These are phyloP conservation scores for Russula compacta DNA, from an alignment of 768 basidiomycete species.

Conservation along the genomic window DNA sequence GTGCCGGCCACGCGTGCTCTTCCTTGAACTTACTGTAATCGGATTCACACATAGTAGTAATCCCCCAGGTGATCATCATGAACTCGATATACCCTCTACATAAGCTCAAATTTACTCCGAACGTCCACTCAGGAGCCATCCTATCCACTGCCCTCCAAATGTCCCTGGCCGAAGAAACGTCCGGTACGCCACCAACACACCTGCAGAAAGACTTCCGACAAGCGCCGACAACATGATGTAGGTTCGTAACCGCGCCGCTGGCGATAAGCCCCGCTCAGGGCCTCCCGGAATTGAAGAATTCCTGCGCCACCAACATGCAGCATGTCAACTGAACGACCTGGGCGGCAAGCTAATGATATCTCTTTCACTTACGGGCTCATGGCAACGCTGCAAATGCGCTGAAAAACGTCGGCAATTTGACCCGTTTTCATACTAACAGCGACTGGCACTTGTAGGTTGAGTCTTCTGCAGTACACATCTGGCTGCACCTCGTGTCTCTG, in stretches of 20 bases:
- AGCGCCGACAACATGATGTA: slow-evolving; percentile 67
- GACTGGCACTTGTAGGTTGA: slow-evolving; percentile 88
- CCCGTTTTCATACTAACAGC: slow-evolving; percentile 85
- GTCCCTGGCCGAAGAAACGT: slow-evolving; percentile 53
- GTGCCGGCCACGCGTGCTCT: slow-evolving; percentile 1
- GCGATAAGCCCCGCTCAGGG: slow-evolving; percentile 66
- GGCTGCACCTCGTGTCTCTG: slow-evolving; percentile 98
- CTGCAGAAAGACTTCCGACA: slow-evolving; percentile 67
- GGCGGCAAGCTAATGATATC: neutral
- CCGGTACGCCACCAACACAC: slow-evolving; percentile 60
- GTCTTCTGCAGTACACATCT: slow-evolving; percentile 87
- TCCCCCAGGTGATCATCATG: no score
- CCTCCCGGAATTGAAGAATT: slow-evolving; percentile 67
- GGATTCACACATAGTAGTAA: neutral
- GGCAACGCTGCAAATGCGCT: slow-evolving; percentile 74
- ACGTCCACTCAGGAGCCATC: slow-evolving; percentile 54
- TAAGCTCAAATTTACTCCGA: slow-evolving; percentile 32
- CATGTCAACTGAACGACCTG: slow-evolving; percentile 9
- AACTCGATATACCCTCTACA: neutral
- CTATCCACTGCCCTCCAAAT: slow-evolving; percentile 55
- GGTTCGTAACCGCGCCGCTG: slow-evolving; percentile 57
- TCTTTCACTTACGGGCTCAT: slow-evolving; percentile 68
- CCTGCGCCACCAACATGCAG: slow-evolving; percentile 14
- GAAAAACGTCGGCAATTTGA: slow-evolving; percentile 81
- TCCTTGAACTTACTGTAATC: slow-evolving; percentile 4